phyloP scores from a whole-genome alignment of 106 monocot genomes.

The Dendrobium huoshanense region DNA sequence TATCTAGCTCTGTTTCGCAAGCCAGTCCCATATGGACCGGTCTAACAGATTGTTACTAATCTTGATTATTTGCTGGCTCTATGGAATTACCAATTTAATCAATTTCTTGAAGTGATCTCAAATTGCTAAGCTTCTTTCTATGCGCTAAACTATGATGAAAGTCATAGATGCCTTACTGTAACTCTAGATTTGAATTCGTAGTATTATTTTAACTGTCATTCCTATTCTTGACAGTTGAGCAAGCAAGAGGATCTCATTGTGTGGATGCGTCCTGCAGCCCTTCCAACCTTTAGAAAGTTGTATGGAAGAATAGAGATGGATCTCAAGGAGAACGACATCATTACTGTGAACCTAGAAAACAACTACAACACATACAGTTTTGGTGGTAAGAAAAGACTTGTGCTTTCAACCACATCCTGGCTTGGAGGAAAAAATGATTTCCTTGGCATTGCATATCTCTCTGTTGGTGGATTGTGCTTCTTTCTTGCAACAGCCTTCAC shows the following conservation, averaged over 20 bases:
- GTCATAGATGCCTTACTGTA: too few species aligned
- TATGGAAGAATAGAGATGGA: slow-evolving; percentile 55
- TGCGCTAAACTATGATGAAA: background rate
- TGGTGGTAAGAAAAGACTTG: slow-evolving; percentile 54
- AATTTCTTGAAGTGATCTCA: background rate
- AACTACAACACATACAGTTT: slow-evolving; percentile 62
- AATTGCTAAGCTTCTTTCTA: background rate
- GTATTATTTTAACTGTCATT: background rate
- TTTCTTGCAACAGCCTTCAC: slow-evolving; percentile 40
- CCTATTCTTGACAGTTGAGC: slow-evolving; percentile 28
- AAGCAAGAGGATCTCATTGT: slow-evolving; percentile 65
- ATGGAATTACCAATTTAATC: background rate
- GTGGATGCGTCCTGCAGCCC: slow-evolving; percentile 66
- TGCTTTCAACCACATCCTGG: slow-evolving; percentile 55
- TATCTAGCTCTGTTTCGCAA: too few species aligned
- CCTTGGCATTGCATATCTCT: slow-evolving; percentile 53
- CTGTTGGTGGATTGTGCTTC: slow-evolving; percentile 48
- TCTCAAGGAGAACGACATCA: slow-evolving; percentile 39
- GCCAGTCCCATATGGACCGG: too few species aligned
- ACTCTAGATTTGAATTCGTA: background rate
- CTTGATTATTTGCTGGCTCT: too few species aligned
- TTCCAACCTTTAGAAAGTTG: slow-evolving; percentile 61
- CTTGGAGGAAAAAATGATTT: slow-evolving; percentile 65
- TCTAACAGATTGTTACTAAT: too few species aligned
- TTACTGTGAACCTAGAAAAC: slow-evolving; percentile 37